These are phyloP conservation scores for Ogataea trehaloabstinens DNA, from an alignment of 805 yeast genomes.

Conservation along the genomic window DNA sequence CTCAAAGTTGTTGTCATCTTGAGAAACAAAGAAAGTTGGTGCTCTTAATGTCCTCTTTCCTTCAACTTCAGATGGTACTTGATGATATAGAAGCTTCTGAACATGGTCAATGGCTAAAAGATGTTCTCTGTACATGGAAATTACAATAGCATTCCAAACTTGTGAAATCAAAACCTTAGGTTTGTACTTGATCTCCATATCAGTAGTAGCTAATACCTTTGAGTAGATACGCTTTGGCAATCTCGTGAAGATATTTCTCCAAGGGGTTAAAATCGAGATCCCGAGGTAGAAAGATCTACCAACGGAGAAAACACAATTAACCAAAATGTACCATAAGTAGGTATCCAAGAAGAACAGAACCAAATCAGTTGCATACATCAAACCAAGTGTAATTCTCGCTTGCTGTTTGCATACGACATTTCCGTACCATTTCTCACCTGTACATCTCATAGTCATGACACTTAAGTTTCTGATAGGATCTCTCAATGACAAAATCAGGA, in stretches of 20 bases:
- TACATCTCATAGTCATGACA: conserved; percentile 85
- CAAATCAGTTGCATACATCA: conserved; percentile 91
- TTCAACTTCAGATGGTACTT: conserved; percentile 96
- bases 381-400: conserved; percentile 83
- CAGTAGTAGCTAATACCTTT: conserved; percentile 95
- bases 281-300: conserved; percentile 98
- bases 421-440: conserved; percentile 92
- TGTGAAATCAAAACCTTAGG: conserved; percentile 98
- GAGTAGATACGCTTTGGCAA: conserved; percentile 98
- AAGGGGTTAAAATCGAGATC: conserved; percentile 97
- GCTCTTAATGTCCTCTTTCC: conserved; percentile 98
- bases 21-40: conserved; percentile 97
- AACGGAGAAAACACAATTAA: conserved; percentile 92
- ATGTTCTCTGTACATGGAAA: conserved; percentile 99
- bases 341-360: conserved; percentile 97
- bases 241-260: conserved; percentile 98
- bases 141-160: conserved; percentile 98
- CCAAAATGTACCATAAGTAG: conserved; percentile 96
- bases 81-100: conserved; percentile 94
- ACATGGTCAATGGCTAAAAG: conserved; percentile 97
- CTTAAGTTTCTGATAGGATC: conserved; percentile 93
- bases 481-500: conserved; percentile 82
- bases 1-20: conserved; percentile 91
- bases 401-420: conserved; percentile 75
- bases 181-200: conserved; percentile 98